phyloP scores from a whole-genome alignment of 495 filamentous ascomycete species.

The Penicillium bovifimosum region DNA sequence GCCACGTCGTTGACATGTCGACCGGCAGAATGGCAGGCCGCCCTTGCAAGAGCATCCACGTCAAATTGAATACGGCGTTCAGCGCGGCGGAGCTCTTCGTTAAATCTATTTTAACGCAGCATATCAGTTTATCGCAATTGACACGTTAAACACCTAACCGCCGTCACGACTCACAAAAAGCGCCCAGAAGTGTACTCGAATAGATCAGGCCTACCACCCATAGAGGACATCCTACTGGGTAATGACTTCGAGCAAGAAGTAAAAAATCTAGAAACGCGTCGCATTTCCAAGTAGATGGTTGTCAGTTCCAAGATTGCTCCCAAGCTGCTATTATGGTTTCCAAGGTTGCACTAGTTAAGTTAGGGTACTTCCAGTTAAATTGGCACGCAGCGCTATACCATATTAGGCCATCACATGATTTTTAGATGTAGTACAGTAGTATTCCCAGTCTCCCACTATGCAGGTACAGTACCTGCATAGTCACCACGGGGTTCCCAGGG shows the following conservation, averaged over 20 bases:
- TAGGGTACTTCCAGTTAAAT: no score
- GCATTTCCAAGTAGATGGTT: conserved; percentile 5
- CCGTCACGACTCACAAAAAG: conserved; percentile 15
- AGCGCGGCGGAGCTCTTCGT: conserved; percentile 15
- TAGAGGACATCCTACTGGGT: conserved; percentile 3
- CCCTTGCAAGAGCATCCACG: conserved; percentile 14
- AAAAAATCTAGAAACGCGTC: conserved; percentile 5
- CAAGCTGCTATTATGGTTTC: no score
- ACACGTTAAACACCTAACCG: not conserved
- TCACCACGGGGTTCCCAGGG: no score
- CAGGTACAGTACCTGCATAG: no score
- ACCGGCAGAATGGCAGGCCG: conserved; percentile 9
- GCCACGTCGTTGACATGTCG: conserved; percentile 3
- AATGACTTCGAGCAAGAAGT: conserved; percentile 1
- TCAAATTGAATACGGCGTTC: conserved; percentile 19
- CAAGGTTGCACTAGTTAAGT: no score
- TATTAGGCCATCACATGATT: no score
- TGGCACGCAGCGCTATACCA: no score
- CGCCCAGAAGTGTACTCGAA: conserved; percentile 21
- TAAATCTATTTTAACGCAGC: conserved; percentile 10
- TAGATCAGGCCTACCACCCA: conserved; percentile 7
- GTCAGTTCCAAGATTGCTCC: no score
- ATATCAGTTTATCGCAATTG: conserved; percentile 1
- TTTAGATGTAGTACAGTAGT: no score
- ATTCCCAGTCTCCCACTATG: no score